A percentile compares a stretch with the other conserved stretches of the same genome.
Evolutionary conservation across 2,329 filamentous ascomycete species (phyloP).

Genomic region (Didymella exigua): DNA sequence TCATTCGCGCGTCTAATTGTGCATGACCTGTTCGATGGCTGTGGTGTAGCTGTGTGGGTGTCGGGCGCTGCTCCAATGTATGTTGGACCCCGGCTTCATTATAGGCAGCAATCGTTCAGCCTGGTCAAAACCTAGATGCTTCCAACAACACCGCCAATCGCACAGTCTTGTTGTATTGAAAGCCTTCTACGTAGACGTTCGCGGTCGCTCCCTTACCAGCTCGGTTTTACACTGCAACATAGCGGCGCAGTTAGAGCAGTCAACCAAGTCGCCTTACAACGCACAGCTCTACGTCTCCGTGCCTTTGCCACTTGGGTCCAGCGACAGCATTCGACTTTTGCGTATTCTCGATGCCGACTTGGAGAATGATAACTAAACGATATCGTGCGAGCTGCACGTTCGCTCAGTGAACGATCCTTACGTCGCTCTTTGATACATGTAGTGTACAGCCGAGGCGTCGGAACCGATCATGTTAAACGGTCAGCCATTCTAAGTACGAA

Average conservation of each 20-base stretch:
- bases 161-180: too few relatives aligned
- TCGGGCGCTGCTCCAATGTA: too few relatives aligned
- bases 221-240: too few relatives aligned
- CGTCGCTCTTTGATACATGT: conserved; percentile 12
- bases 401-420: neutral
- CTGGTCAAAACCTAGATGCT: neutral
- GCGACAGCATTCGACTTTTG: neutral
- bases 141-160: too few relatives aligned
- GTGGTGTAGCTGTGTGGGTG: neutral
- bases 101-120: neutral
- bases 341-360: neutral
- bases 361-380: neutral
- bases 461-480: conserved; percentile 2
- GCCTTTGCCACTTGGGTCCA: neutral
- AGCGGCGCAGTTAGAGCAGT: neutral
- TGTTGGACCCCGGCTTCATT: neutral
- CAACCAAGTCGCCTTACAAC: neutral
- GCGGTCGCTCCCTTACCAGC: too few relatives aligned
- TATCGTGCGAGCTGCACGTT: conserved; percentile 1
- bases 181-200: too few relatives aligned
- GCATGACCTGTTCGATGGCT: neutral
- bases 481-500: neutral
- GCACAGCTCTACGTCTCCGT: neutral
- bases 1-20: neutral
- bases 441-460: neutral